These are phyloP conservation scores for Friedmanniomyces simplex DNA, from an alignment of 495 filamentous ascomycete species.

Conservation along the genomic window DNA sequence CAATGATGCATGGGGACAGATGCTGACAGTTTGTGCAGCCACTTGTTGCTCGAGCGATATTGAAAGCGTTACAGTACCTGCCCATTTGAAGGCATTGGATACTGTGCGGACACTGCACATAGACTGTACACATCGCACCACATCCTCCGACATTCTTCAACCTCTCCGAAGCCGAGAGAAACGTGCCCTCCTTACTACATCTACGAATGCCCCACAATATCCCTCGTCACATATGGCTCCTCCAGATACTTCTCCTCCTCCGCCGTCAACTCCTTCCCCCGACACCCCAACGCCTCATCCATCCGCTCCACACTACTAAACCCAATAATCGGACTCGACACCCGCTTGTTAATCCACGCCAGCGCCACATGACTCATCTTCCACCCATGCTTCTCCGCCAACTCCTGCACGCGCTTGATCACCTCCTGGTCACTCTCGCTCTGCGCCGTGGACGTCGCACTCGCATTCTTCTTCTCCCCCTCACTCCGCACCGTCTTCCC, in stretches of 20 bases:
- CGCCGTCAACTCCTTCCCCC: slow-evolving; percentile 23
- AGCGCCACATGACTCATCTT: slow-evolving; percentile 28
- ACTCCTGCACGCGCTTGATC: slow-evolving; percentile 30
- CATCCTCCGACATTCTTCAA: background rate
- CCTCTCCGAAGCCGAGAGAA: too few species aligned
- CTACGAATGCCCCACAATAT: slow-evolving; percentile 20
- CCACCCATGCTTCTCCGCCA: slow-evolving; percentile 34
- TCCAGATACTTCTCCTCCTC: slow-evolving; percentile 30
- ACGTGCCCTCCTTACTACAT: background rate
- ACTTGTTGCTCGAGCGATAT: slow-evolving; percentile 9
- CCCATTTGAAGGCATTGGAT: slow-evolving; percentile 1
- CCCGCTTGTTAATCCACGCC: slow-evolving; percentile 32
- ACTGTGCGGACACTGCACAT: slow-evolving; percentile 20
- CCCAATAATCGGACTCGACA: slow-evolving; percentile 32
- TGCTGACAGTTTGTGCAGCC: slow-evolving; percentile 7
- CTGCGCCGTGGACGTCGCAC: slow-evolving; percentile 2
- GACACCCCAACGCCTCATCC: slow-evolving; percentile 22
- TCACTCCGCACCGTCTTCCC: slow-evolving; percentile 25
- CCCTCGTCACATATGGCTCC: slow-evolving; percentile 23
- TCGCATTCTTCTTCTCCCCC: slow-evolving; percentile 19
- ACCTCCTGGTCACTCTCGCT: slow-evolving; percentile 27
- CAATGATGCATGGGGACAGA: background rate
- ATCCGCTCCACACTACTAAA: slow-evolving; percentile 25
- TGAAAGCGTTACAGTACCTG: slow-evolving; percentile 11
- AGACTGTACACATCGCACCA: background rate